Percentiles rank a stretch among this genome's conserved stretches.
Evolutionary conservation across 2,329 filamentous ascomycete species (phyloP).

Genomic region (Gliomastix tumulicola): DNA sequence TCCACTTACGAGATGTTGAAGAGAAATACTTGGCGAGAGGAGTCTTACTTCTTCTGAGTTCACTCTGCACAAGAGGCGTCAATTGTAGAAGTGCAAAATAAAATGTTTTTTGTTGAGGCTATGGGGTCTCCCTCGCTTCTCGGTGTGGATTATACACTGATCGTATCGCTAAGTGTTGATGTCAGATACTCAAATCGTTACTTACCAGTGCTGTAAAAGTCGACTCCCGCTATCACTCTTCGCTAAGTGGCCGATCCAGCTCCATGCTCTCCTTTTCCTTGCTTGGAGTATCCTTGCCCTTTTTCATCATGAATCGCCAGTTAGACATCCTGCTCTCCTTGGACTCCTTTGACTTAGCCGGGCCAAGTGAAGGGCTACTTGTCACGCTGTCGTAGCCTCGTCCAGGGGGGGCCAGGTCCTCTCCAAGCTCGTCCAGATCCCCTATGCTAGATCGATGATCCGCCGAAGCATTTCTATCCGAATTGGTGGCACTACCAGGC

Average conservation of each 20-base stretch:
- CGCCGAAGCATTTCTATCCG: constrained; percentile 47
- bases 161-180: too few relatives aligned
- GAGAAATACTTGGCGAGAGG: too few relatives aligned
- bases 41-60: too few relatives aligned
- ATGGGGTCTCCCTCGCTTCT: too few relatives aligned
- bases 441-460: constrained; percentile 52
- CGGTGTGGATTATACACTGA: too few relatives aligned
- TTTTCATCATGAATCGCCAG: constrained; percentile 54
- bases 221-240: constrained; percentile 16
- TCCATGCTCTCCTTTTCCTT: constrained; percentile 47
- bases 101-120: too few relatives aligned
- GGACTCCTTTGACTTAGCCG: constrained; percentile 35
- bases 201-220: too few relatives aligned
- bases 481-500: constrained; percentile 47
- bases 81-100: too few relatives aligned
- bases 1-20: too few relatives aligned
- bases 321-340: constrained; percentile 42
- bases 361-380: constrained; percentile 49
- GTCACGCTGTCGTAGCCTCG: constrained; percentile 49
- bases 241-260: constrained; percentile 30
- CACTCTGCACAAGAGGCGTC: too few relatives aligned
- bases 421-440: constrained; percentile 44
- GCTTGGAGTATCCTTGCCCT: constrained; percentile 35
- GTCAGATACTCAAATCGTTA: too few relatives aligned
- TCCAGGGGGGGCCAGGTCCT: constrained; percentile 34